Evolutionary conservation across 768 basidiomycete genomes (phyloP).

Genomic region (Auriscalpium vulgare): DNA sequence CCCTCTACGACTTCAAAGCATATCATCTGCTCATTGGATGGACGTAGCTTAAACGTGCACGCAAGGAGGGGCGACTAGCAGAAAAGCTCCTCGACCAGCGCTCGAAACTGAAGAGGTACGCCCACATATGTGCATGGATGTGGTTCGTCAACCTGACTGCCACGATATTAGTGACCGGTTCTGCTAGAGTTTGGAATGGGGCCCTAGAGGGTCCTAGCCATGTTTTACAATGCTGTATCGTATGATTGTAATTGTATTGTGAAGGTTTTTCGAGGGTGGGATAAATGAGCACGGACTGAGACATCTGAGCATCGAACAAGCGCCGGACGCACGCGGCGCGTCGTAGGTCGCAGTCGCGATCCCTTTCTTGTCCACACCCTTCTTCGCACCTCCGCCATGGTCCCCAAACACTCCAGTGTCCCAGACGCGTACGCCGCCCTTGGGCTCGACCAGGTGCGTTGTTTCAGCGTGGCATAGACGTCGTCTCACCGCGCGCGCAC

Average conservation of each 20-base stretch:
- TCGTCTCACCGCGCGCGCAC: not conserved
- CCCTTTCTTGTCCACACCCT: no score
- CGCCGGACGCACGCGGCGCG: no score
- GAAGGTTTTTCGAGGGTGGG: no score
- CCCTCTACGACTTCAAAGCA: not conserved
- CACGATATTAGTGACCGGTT: not conserved
- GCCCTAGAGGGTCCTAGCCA: not conserved
- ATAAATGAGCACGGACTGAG: no score
- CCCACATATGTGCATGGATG: not conserved
- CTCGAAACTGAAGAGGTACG: slow-evolving; percentile 75
- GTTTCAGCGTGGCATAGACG: not conserved
- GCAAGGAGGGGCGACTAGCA: slow-evolving; percentile 71
- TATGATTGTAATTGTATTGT: not conserved
- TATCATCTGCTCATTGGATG: slow-evolving; percentile 5
- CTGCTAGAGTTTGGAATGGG: not conserved
- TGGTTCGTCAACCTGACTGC: not conserved
- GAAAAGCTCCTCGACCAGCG: slow-evolving; percentile 76
- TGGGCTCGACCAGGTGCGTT: slow-evolving; percentile 45
- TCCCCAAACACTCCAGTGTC: slow-evolving; percentile 25
- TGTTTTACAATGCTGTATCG: not conserved
- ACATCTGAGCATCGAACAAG: no score
- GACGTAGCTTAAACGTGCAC: slow-evolving; percentile 64
- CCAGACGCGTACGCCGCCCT: slow-evolving; percentile 35
- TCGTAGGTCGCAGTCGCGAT: no score
- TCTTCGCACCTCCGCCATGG: slow-evolving; percentile 22